Conservation (phyloP, 768 basidiomycete genomes). For the Boletus reticulatus region DNA sequence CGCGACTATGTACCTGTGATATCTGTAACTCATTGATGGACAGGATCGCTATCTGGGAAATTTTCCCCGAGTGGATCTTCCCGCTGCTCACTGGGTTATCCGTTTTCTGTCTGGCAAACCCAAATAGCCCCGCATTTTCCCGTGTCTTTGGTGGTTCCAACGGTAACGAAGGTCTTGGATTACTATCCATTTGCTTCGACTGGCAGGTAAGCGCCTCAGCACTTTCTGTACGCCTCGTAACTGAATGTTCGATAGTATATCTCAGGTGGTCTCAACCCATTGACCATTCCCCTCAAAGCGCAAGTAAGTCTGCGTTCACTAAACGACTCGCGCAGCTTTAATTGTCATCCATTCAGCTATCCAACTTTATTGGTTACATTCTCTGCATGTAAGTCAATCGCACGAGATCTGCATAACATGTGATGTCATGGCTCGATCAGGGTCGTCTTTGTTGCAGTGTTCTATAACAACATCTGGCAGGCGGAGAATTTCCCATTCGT, state of each 20-base stretch:
- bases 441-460: constrained; percentile 38
- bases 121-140: constrained; percentile 29
- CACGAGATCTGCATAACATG: not conserved
- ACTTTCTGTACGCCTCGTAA: not conserved
- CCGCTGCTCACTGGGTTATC: constrained; percentile 63
- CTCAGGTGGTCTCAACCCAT: constrained; percentile 39
- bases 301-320: constrained; percentile 30
- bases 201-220: constrained; percentile 37
- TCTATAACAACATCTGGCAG: constrained; percentile 53
- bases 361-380: constrained; percentile 48
- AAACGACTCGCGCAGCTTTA: not conserved
- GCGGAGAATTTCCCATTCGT: constrained; percentile 61
- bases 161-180: constrained; percentile 66
- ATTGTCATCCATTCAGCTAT: constrained; percentile 28
- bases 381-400: constrained; percentile 49
- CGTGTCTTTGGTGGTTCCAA: constrained; percentile 62
- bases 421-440: constrained; percentile 14
- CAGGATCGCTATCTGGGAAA: constrained; percentile 33
- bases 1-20: not conserved
- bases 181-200: constrained; percentile 61
- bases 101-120: constrained; percentile 58
- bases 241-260: constrained; percentile 21
- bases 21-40: constrained; percentile 9
- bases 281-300: constrained; percentile 54
- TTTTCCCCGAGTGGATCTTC: constrained; percentile 38